Evolutionary conservation across 768 basidiomycete species (phyloP), one percentile per base, ranked within the genome.

Genomic region (Leucogyrophana mollusca): DNA sequence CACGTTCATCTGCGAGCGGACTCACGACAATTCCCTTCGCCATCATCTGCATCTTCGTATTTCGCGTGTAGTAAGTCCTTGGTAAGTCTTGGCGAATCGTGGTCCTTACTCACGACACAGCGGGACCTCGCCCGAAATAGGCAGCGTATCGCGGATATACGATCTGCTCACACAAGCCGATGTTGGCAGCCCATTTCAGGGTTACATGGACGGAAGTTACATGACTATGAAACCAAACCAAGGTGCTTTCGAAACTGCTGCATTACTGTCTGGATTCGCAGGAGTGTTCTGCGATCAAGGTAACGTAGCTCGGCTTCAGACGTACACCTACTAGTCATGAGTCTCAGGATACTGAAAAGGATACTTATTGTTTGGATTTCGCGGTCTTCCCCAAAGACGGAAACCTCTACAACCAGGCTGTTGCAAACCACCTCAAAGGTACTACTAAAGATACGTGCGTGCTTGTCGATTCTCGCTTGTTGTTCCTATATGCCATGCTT

Each of bases 91-190:
- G 32, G 16, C 43, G 25, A 30, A 46, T 9, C 3, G 4, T 34
- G 10, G 11, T n/a, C n/a, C 9, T 37, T 20, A 18, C 43, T 21
- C 25, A n/a, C 9, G 43, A n/a, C 30, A 18, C 24, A 47, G 46
- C n/a, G 45, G 45, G 25, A 85, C 87, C 2, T 82, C 76, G 37
- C 62, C 72, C 36, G 83, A 86, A 59, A 90, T 94, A 37, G 91
- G 91, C 10, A 82, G 80, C 33, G 14, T 41, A 1, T 24, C 38
- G n/a, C 37, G 41, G 23, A 45, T 59, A 9, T 52, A 54, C 20
- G 52, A 58, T 13, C 32, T 59, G 7, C 50, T 58, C 9, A 39
- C 52, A 27, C 44, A 37, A 10, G 56, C 53, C 18, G 54, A 54
- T 5, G 35, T 18, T 17, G 54, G 48, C 34, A 32, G 27, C 17